Percentiles rank a stretch among this genome's conserved stretches.
Evolutionary conservation across 257 asterid genomes (phyloP).

Genomic region (Scutellaria baicalensis): DNA sequence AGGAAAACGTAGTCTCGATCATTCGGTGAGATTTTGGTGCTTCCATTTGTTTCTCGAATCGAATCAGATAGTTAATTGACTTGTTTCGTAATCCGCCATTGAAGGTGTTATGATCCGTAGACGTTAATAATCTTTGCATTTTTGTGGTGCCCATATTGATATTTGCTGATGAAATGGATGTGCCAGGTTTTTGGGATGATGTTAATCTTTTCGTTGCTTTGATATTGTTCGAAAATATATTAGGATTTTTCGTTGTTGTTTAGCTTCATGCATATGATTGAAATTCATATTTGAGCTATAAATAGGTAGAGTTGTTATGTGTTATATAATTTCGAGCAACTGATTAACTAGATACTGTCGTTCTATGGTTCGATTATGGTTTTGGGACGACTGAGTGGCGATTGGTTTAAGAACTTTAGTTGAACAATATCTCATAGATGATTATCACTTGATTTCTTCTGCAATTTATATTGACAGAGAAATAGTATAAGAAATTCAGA

Average conservation of each 20-base stretch:
- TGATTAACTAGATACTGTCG: neutral
- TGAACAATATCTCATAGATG: neutral
- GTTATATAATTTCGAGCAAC: neutral
- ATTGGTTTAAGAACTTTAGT: neutral
- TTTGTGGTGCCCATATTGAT: constrained; percentile 1
- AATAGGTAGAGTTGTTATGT: neutral
- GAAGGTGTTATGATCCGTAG: neutral
- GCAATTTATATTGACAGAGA: neutral
- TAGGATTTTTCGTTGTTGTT: neutral
- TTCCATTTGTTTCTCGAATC: neutral
- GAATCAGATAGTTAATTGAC: neutral
- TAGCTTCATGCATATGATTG: neutral
- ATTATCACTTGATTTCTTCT: neutral
- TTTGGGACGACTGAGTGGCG: neutral
- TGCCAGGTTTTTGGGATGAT: neutral
- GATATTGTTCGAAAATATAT: neutral
- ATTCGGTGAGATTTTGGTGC: constrained; percentile 21
- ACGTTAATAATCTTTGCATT: constrained; percentile 24
- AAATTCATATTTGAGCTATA: neutral
- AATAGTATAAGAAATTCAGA: neutral
- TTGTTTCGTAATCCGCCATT: neutral
- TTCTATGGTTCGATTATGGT: neutral
- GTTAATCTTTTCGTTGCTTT: neutral
- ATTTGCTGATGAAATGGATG: neutral
- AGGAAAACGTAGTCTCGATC: constrained; percentile 43